These are phyloP conservation scores for Musa troglodytarum DNA, from an alignment of 176 grass and related monocot species.

Conservation along the genomic window DNA sequence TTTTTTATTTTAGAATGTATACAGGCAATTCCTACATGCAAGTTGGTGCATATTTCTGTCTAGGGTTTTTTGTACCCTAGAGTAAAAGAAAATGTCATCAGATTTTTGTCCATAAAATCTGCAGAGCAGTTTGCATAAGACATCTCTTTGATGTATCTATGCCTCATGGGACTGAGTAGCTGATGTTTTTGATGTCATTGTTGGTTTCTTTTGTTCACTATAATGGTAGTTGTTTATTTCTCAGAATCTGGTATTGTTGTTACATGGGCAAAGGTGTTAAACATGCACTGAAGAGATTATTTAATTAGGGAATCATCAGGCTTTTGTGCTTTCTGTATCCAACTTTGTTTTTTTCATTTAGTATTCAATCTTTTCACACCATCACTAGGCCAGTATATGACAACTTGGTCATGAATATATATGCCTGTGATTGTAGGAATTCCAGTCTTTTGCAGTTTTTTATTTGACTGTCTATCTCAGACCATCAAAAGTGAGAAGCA, in stretches of 20 bases:
- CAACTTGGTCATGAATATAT: no score
- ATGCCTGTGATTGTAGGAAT: no score
- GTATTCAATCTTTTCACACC: neutral
- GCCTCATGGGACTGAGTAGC: neutral
- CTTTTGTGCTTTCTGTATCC: no score
- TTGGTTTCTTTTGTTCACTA: neutral
- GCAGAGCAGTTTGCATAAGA: neutral
- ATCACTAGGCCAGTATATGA: neutral
- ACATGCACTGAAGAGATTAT: no score
- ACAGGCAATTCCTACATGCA: neutral
- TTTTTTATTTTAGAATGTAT: neutral
- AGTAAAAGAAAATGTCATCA: neutral
- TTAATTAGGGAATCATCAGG: no score
- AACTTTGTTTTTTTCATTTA: no score
- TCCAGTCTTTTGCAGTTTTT: no score
- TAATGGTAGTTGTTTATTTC: neutral
- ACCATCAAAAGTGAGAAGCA: no score
- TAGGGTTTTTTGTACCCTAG: neutral
- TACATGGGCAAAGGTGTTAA: no score
- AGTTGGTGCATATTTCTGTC: neutral
- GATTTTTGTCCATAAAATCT: constrained; percentile 2
- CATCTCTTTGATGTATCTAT: neutral
- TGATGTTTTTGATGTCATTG: no score
- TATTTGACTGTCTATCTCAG: no score
- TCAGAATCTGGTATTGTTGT: no score